Percentiles rank a stretch among this genome's conserved stretches.
Conservation (phyloP, 192 early-diverging fungal species). For the Rhizoclosmatium sp. region DNA sequence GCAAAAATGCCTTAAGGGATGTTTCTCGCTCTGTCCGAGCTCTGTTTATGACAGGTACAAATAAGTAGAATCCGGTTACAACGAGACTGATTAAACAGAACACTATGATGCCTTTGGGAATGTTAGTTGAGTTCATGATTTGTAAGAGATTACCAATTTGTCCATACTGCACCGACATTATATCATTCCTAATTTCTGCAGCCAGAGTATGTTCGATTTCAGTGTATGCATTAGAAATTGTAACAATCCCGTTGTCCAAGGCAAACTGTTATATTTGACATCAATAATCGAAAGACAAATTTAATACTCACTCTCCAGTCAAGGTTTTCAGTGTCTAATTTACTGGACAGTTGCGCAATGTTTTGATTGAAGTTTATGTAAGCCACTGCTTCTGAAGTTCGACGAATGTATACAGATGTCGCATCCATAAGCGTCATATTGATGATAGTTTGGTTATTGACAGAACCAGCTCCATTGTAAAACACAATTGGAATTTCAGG, state of each 20-base stretch:
- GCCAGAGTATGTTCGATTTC: constrained; percentile 10
- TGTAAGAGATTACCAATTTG: constrained; percentile 27
- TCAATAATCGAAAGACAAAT: background rate
- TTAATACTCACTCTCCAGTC: constrained; percentile 30
- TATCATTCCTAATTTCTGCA: constrained; percentile 4
- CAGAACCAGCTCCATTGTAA: background rate
- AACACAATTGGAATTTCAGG: constrained; percentile 1
- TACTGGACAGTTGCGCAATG: background rate
- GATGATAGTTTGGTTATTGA: background rate
- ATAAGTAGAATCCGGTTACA: background rate
- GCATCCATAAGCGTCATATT: constrained; percentile 31
- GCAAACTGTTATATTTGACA: constrained; percentile 20
- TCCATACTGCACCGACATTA: background rate
- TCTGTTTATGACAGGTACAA: constrained; percentile 33
- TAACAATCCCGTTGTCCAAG: constrained; percentile 33
- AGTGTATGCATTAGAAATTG: constrained; percentile 28
- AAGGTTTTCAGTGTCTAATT: background rate
- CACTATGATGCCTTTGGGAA: background rate
- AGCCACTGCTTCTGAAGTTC: background rate
- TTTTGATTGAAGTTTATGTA: background rate
- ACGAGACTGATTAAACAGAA: background rate
- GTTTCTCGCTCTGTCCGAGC: constrained; percentile 38
- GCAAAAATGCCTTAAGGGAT: constrained; percentile 38
- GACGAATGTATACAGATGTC: constrained; percentile 13
- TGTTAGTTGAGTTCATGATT: background rate